Percentiles rank a stretch among this genome's conserved stretches.
These are phyloP conservation scores for Penicillium decumbens DNA, from an alignment of 2,329 filamentous ascomycete species.

Conservation along the genomic window DNA sequence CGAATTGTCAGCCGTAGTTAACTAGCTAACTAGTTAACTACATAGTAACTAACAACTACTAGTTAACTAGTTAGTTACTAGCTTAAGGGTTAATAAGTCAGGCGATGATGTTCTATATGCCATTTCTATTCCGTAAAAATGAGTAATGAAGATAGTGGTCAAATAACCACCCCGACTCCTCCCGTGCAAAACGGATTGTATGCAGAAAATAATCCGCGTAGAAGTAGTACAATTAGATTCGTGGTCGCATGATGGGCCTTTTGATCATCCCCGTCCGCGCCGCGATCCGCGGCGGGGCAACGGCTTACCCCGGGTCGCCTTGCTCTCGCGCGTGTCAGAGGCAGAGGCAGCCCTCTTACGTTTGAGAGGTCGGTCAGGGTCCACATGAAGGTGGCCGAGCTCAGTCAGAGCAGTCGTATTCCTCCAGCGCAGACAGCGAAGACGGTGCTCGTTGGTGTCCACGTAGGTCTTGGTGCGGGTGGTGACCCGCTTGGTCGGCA, in stretches of 20 bases:
- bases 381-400: slow-evolving; percentile 57
- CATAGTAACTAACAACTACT: no score
- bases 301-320: slow-evolving; percentile 46
- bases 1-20: slow-evolving; percentile 17
- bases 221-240: slow-evolving; percentile 7
- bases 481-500: slow-evolving; percentile 52
- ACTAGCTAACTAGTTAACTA: no score
- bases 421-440: slow-evolving; percentile 59
- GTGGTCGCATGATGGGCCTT: slow-evolving; percentile 13
- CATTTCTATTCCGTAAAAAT: not conserved
- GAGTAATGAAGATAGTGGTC: not conserved
- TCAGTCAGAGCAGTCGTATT: slow-evolving; percentile 59
- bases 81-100: no score
- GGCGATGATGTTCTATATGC: not conserved
- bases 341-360: slow-evolving; percentile 45
- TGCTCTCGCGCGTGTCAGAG: slow-evolving; percentile 39
- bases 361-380: slow-evolving; percentile 51
- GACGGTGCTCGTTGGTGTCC: slow-evolving; percentile 50
- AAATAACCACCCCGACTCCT: not conserved
- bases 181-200: slow-evolving; percentile 12
- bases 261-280: slow-evolving; percentile 9
- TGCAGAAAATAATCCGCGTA: slow-evolving; percentile 6
- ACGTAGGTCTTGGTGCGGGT: slow-evolving; percentile 60
- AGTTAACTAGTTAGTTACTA: no score
- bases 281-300: slow-evolving; percentile 50